These are phyloP conservation scores for Ustilago crameri DNA, from an alignment of 1,284 basidiomycete species.

Conservation along the genomic window DNA sequence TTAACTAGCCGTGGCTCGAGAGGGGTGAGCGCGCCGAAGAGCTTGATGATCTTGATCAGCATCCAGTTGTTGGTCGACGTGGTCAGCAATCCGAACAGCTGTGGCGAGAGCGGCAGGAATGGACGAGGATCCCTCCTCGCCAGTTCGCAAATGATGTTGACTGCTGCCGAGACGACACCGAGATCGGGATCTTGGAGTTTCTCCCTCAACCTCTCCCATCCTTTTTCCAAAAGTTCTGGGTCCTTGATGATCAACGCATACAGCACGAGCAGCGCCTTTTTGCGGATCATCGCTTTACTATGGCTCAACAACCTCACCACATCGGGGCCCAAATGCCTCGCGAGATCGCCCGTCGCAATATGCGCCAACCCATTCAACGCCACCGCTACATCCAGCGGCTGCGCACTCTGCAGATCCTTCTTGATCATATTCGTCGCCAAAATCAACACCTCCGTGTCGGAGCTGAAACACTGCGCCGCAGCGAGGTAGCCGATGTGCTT, in stretches of 20 bases:
- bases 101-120: slow-evolving; percentile 75
- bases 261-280: slow-evolving; percentile 84
- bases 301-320: slow-evolving; percentile 89
- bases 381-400: slow-evolving; percentile 79
- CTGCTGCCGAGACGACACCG: slow-evolving; percentile 88
- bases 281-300: slow-evolving; percentile 83
- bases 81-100: slow-evolving; percentile 92
- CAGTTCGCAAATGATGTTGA: slow-evolving; percentile 94
- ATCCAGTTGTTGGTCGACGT: slow-evolving; percentile 99
- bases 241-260: slow-evolving; percentile 70
- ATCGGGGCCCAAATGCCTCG: slow-evolving; percentile 86
- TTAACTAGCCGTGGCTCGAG: slow-evolving; percentile 91
- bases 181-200: slow-evolving; percentile 70
- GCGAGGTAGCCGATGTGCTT: slow-evolving; percentile 97
- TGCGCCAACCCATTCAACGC: slow-evolving; percentile 88
- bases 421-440: slow-evolving; percentile 96
- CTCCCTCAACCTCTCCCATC: slow-evolving; percentile 76
- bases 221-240: slow-evolving; percentile 55
- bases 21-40: slow-evolving; percentile 73
- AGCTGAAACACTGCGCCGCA: slow-evolving; percentile 88
- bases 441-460: slow-evolving; percentile 96
- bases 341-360: slow-evolving; percentile 87
- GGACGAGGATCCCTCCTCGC: slow-evolving; percentile 70
- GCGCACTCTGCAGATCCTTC: slow-evolving; percentile 86
- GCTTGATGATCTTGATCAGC: slow-evolving; percentile 98